A percentile compares a stretch with the other conserved stretches of the same genome.
phyloP scores from a whole-genome alignment of 2,329 filamentous ascomycete species.

The Grosmannia clavigera region DNA sequence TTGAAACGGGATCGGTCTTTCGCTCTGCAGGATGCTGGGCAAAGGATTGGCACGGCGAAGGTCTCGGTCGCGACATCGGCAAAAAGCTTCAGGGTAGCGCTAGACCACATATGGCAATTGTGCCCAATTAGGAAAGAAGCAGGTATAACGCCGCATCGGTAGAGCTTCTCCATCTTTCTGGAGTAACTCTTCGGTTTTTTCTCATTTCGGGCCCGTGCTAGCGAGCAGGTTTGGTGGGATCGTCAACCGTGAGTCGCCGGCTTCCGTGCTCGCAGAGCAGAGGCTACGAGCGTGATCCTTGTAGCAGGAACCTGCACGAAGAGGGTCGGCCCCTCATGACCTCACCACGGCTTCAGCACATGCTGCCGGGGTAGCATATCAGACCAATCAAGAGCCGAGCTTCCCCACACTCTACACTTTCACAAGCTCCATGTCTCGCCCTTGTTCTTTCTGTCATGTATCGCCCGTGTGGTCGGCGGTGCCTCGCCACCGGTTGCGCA shows the following conservation, averaged over 20 bases:
- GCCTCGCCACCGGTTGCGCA: conserved; percentile 1
- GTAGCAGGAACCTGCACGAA: background rate
- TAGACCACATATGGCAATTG: conserved; percentile 9
- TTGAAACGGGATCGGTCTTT: background rate
- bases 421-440: conserved; percentile 14
- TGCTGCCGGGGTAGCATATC: conserved; percentile 1
- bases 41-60: background rate
- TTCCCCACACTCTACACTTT: conserved; percentile 21
- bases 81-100: background rate
- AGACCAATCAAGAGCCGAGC: conserved; percentile 8
- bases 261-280: background rate
- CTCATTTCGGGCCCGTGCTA: background rate
- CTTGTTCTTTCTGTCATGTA: background rate
- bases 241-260: background rate
- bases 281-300: background rate
- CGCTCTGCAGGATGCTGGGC: background rate
- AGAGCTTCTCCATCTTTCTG: background rate
- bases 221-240: background rate
- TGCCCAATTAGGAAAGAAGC: conserved; percentile 11
- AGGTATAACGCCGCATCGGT: background rate
- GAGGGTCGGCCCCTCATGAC: background rate
- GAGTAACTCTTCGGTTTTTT: background rate
- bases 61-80: conserved; percentile 6
- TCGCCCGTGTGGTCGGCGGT: background rate
- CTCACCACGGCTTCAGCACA: background rate